Conservation (phyloP, 2,329 filamentous ascomycete species). For the Neonectria neomacrospora region DNA sequence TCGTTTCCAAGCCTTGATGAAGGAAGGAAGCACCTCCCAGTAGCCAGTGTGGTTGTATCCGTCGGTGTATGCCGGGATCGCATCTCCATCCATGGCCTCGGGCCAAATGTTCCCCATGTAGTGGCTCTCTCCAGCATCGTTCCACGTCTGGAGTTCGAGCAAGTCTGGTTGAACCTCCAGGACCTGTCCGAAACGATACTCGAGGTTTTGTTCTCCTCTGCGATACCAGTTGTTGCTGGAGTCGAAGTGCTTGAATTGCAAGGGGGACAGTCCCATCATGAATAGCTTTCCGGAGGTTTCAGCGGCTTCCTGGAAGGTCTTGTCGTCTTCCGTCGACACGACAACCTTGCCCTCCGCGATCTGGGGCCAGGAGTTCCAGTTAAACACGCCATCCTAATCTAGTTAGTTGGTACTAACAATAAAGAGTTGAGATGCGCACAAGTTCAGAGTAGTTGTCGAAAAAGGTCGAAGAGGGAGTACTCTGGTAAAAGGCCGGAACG, state of each 20-base stretch:
- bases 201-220: conserved; percentile 19
- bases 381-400: conserved; percentile 17
- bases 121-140: conserved; percentile 38
- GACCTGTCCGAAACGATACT: conserved; percentile 22
- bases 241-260: conserved; percentile 26
- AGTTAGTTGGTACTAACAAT: background rate
- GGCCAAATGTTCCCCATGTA: conserved; percentile 33
- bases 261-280: conserved; percentile 25
- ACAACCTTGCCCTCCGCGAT: conserved; percentile 10
- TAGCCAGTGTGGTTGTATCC: conserved; percentile 18
- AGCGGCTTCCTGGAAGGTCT: conserved; percentile 17
- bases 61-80: conserved; percentile 13
- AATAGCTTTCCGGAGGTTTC: conserved; percentile 20
- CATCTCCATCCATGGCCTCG: conserved; percentile 11
- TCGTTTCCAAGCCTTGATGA: conserved; percentile 19
- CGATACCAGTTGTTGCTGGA: conserved; percentile 18
- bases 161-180: conserved; percentile 18
- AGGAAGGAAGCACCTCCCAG: conserved; percentile 16
- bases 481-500: conserved; percentile 18
- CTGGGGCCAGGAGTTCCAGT: conserved; percentile 26
- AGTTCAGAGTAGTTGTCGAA: conserved; percentile 20
- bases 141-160: conserved; percentile 29
- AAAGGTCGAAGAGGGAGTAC: conserved; percentile 11
- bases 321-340: conserved; percentile 12
- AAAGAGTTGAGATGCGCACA: background rate